Evolutionary conservation across 768 basidiomycete species (phyloP).

Genomic region (Pluteus cervinus): DNA sequence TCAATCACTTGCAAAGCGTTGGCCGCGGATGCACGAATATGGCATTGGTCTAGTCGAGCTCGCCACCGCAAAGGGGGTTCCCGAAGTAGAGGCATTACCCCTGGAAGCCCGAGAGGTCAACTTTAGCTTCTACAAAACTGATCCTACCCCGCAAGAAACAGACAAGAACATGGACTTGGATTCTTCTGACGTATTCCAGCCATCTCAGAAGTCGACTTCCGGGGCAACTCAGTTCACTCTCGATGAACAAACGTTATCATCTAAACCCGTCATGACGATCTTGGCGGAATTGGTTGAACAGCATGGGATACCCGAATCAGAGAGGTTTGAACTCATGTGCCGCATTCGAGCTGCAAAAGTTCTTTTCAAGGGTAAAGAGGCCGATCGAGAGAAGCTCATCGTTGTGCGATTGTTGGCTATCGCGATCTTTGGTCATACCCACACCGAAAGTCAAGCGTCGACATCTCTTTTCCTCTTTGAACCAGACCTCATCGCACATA

Average conservation of each 20-base stretch:
- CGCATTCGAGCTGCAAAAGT: slow-evolving; percentile 78
- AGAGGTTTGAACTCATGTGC: slow-evolving; percentile 85
- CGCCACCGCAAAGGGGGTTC: slow-evolving; percentile 45
- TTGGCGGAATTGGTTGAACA: slow-evolving; percentile 67
- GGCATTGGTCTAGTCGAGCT: slow-evolving; percentile 74
- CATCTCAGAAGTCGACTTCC: slow-evolving; percentile 43
- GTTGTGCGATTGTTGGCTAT: slow-evolving; percentile 79
- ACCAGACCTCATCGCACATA: slow-evolving; percentile 83
- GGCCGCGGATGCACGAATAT: slow-evolving; percentile 78
- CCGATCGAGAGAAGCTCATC: slow-evolving; percentile 74
- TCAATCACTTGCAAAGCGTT: slow-evolving; percentile 77
- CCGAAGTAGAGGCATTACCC: slow-evolving; percentile 58
- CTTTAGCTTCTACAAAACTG: slow-evolving; percentile 76
- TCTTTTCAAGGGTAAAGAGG: slow-evolving; percentile 49
- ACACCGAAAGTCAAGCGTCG: slow-evolving; percentile 70
- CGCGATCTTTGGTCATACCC: slow-evolving; percentile 87
- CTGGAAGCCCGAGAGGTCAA: slow-evolving; percentile 72
- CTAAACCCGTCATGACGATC: slow-evolving; percentile 67
- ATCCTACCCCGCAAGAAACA: slow-evolving; percentile 29
- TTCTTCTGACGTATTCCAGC: slow-evolving; percentile 30
- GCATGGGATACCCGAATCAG: slow-evolving; percentile 67
- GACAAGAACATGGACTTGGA: slow-evolving; percentile 44
- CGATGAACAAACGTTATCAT: slow-evolving; percentile 51
- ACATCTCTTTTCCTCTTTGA: slow-evolving; percentile 89
- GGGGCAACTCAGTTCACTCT: slow-evolving; percentile 60